These are phyloP conservation scores for Rhytidiadelphus loreus DNA, from an alignment of 225 moss, liverwort and hornwort species.

Conservation along the genomic window DNA sequence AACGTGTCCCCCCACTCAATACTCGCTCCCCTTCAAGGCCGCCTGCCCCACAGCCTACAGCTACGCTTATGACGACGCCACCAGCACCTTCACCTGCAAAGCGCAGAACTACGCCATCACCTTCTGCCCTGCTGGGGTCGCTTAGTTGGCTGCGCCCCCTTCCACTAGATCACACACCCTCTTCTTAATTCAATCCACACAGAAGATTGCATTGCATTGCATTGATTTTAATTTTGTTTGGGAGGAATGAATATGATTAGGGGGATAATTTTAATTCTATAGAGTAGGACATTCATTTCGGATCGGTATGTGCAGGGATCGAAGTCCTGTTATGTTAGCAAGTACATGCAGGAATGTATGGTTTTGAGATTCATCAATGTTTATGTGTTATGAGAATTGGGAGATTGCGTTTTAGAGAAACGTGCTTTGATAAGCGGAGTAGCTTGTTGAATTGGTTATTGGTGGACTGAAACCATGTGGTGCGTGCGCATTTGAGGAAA, in stretches of 20 bases:
- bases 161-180: not conserved
- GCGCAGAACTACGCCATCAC: slow-evolving; percentile 33
- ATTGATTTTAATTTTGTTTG: too few species aligned
- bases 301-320: not conserved
- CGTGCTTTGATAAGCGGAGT: not conserved
- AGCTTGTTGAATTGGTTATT: not conserved
- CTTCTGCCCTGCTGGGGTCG: slow-evolving; percentile 51
- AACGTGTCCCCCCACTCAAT: slow-evolving; percentile 49
- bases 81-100: slow-evolving; percentile 74
- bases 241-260: not conserved
- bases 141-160: not conserved
- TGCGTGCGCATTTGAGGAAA: not conserved
- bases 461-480: not conserved
- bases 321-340: not conserved
- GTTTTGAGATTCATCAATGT: not conserved
- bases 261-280: not conserved
- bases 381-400: not conserved
- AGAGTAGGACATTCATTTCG: not conserved
- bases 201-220: not conserved
- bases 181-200: not conserved
- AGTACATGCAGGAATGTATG: not conserved
- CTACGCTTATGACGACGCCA: slow-evolving; percentile 71
- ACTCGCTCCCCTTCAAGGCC: slow-evolving; percentile 55
- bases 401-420: not conserved
- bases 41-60: slow-evolving; percentile 92